Percentiles rank a stretch among this genome's conserved stretches.
Conservation (phyloP, 805 yeast species). For the Yarrowia sp. region DNA sequence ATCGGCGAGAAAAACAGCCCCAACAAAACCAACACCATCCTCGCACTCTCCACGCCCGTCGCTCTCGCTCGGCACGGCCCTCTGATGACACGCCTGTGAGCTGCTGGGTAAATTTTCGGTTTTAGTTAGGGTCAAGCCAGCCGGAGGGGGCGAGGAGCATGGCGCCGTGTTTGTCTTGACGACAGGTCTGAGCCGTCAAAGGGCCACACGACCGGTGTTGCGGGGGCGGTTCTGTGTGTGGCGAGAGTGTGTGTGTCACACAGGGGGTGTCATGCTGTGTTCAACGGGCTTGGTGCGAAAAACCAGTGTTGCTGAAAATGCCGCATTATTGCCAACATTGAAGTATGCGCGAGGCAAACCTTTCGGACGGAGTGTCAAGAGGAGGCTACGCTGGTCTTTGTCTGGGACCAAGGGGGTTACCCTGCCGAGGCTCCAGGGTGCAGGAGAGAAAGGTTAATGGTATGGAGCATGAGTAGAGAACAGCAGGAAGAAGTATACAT, state of each 20-base stretch:
- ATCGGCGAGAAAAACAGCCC: neutral
- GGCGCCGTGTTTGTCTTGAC: neutral
- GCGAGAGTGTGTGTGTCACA: neutral
- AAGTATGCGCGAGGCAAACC: conserved; percentile 24
- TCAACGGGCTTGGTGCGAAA: neutral
- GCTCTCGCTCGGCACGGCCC: conserved; percentile 1
- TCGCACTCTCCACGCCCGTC: neutral
- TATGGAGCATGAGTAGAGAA: neutral
- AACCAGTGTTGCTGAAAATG: neutral
- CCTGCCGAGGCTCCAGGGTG: neutral
- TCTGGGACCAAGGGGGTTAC: conserved; percentile 16
- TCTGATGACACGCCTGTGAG: conserved; percentile 25
- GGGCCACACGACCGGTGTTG: neutral
- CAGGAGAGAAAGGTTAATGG: neutral
- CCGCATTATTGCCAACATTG: conserved; percentile 23
- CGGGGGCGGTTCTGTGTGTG: neutral
- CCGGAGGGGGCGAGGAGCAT: conserved; percentile 21
- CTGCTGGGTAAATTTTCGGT: conserved; percentile 24
- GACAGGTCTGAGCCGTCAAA: neutral
- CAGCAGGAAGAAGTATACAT: no score
- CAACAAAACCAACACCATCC: neutral
- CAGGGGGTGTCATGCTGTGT: neutral
- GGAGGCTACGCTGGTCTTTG: conserved; percentile 17
- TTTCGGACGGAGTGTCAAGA: conserved; percentile 14
- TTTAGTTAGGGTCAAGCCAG: conserved; percentile 24